Base-by-base conservation (phyloP, 1,284 basidiomycete genomes). In the Leucoagaricus sp. region DNA sequence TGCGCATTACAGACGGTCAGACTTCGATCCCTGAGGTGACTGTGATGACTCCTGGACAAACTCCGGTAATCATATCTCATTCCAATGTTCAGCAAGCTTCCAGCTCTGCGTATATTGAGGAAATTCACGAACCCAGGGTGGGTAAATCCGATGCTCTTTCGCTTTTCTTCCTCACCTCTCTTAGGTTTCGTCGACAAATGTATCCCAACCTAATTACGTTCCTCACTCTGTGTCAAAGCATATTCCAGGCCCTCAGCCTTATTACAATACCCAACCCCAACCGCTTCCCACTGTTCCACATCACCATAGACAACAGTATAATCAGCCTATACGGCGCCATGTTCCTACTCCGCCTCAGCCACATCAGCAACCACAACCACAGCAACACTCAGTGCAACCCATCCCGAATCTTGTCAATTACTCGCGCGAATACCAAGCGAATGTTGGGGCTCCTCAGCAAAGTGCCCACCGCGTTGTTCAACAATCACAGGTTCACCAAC, bases 81-180 rank as follows among this genome's bases (percentile, higher is more conserved):
- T 29, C 49, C 15, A 51, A 36, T n/a, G 9, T 40, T n/a, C 49
- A 50, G 23, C n/a, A 42, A 9, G 21, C 40, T 26, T 41, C 48
- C 19, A 34, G 26, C 9, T 51, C 57, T n/a, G 50, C 57, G 10
- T 53, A 53, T 29, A 58, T 58, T 19, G 57, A 58, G 12, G 57
- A 58, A 21, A 19, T 53, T 13, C 29, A 53, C 2, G 57, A 53
- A 7, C 36, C 40, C 6, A 41, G 17, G 41, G 55, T 51, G 44
- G n/a, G 45, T 49, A 17, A 6, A 26, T 36, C 4, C 38, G 7
- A n/a, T 26, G 2, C 26, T 40, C 10, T 25, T 8, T n/a, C 13
- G 9, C 15, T 23, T 31, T n/a, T 9, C 21, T 26, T 13, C 21
- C 31, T 57, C 2, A 47, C 15, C 13, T 46, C 3, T 10, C n/a